Base-by-base conservation (phyloP, 306 rosid species). In the Malus sieversii region DNA sequence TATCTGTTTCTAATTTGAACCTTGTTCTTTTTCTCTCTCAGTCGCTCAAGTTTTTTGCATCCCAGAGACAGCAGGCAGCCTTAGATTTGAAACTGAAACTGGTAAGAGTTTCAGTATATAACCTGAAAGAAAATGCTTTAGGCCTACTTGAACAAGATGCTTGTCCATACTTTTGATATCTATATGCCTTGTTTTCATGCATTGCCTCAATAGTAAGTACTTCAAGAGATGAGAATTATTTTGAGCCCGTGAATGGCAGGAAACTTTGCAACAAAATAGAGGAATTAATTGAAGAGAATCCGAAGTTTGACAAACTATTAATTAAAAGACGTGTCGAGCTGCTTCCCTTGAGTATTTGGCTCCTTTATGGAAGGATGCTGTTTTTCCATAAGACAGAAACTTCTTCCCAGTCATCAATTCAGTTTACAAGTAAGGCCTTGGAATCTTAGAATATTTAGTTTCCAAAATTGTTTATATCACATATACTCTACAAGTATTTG, bases 21-120 rank as follows among this genome's bases (percentile, higher is more conserved):
- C 66, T 19, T 29, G 22, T 63, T 70, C n/a, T 33, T 84, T 52
- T 77, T 45, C 25, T 73, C 52, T 84, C 67, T 65, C 93, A 93
- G 98, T 93, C 98, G 3, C 84, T 93, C 77, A 91, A 87, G 81
- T 88, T 77, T 88, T 91, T 89, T 77, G 89, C 92, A 45, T 62
- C 71, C 46, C 88, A 88, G 82, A 89, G 81, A 77, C 83, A 78
- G 81, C 78, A 68, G 78, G 75, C 77, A 58, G 83, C 90, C 71
- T 75, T 88, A 57, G 86, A 91, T 75, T 87, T 93, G 81, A 84
- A 86, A 75, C 72, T 64, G 66, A 81, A 85, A 87, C 80, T 93
- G 96, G 98, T 93, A 84, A 71, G 68, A 55, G 70, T 42, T 60
- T 40, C 25, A 78, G 71, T 66, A 38, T 81, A 15, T 33, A 20